Conservation (phyloP, 2,329 filamentous ascomycete species). For the Macrophomina phaseolina region DNA sequence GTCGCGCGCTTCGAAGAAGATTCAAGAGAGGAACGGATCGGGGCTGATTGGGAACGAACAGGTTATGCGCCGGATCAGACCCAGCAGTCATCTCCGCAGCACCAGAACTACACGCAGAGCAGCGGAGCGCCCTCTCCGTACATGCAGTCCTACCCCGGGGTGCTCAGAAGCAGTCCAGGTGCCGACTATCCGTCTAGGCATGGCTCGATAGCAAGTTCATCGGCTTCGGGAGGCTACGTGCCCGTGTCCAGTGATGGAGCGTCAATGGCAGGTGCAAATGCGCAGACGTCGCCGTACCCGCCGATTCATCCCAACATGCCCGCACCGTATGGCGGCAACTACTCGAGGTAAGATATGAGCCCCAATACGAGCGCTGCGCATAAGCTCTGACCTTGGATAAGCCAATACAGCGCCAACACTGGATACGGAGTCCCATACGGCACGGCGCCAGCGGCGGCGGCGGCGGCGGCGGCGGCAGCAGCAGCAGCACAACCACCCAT, state of each 20-base stretch:
- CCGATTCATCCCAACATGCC: constrained; percentile 40
- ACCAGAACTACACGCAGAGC: constrained; percentile 26
- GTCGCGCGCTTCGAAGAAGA: neutral
- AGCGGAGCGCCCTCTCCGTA: constrained; percentile 25
- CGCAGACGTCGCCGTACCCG: constrained; percentile 41
- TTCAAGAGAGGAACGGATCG: neutral
- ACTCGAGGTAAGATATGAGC: constrained; percentile 38
- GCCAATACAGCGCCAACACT: constrained; percentile 39
- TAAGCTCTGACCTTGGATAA: constrained; percentile 30
- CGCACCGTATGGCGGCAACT: constrained; percentile 38
- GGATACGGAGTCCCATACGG: constrained; percentile 40
- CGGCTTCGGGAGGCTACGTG: constrained; percentile 34
- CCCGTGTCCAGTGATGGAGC: constrained; percentile 33
- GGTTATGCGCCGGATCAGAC: constrained; percentile 25
- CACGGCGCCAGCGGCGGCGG: neutral
- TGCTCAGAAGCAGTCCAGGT: constrained; percentile 25
- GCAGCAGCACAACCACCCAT: constrained; percentile 39
- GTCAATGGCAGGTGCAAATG: constrained; percentile 35
- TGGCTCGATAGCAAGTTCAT: constrained; percentile 36
- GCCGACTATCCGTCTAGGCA: constrained; percentile 21
- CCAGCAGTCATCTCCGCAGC: constrained; percentile 23
- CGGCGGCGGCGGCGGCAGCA: neutral
- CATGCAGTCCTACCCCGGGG: constrained; percentile 23
- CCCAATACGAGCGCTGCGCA: neutral
- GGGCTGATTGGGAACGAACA: constrained; percentile 12